Conservation (phyloP, 306 rosid species). For the Castanospermum australe region DNA sequence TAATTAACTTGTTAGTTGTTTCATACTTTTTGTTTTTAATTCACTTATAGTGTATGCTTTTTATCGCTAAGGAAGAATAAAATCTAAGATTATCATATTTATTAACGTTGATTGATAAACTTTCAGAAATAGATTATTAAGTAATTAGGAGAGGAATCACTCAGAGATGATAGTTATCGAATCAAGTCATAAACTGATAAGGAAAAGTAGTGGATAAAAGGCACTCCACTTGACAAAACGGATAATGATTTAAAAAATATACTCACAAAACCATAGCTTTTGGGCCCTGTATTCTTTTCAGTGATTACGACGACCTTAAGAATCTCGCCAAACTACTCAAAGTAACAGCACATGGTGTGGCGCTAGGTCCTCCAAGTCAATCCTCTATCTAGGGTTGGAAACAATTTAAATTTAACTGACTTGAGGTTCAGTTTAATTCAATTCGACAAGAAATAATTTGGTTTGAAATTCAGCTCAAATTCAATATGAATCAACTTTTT, state of each 20-base stretch:
- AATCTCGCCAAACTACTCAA: too few species aligned
- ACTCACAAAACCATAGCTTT: too few species aligned
- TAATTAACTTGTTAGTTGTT: neutral
- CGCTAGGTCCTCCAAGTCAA: too few species aligned
- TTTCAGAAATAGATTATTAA: neutral
- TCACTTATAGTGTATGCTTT: neutral
- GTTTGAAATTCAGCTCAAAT: too few species aligned
- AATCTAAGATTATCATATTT: neutral
- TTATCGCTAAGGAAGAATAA: neutral
- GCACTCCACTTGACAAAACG: neutral
- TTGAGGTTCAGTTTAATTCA: too few species aligned
- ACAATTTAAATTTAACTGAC: too few species aligned
- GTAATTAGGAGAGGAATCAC: neutral
- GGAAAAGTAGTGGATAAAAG: neutral
- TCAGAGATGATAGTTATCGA: neutral
- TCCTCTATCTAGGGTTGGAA: too few species aligned
- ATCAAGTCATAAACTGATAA: neutral
- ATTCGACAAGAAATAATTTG: too few species aligned
- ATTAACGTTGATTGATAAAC: neutral
- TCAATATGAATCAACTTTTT: too few species aligned
- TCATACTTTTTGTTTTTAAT: neutral
- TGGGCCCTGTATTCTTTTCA: too few species aligned
- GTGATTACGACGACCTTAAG: too few species aligned
- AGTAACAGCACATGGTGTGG: too few species aligned
- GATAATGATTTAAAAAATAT: neutral